A percentile compares a stretch with the other conserved stretches of the same genome.
phyloP scores from a whole-genome alignment of 2,329 filamentous ascomycete genomes.

The Leptoxyphium fumago region DNA sequence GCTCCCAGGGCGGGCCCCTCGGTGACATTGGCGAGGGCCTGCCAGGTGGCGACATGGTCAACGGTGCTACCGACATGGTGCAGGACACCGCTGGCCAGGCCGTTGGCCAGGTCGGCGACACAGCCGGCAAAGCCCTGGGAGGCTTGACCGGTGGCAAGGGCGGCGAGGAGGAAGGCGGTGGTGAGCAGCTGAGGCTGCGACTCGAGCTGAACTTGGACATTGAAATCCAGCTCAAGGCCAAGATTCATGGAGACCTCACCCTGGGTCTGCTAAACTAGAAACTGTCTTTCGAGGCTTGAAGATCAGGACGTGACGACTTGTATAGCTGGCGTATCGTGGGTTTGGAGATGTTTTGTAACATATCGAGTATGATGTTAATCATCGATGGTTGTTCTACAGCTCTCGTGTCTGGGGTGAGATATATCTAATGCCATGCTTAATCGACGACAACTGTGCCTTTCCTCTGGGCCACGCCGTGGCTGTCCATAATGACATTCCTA shows the following conservation, averaged over 20 bases:
- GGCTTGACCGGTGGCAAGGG: constrained; percentile 27
- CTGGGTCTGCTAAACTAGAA: constrained; percentile 32
- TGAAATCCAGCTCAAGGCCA: constrained; percentile 49
- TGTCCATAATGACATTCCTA: no score
- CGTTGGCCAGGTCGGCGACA: constrained; percentile 29
- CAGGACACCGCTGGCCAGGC: constrained; percentile 37
- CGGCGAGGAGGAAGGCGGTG: constrained; percentile 21
- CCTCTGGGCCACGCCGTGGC: no score
- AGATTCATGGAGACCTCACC: constrained; percentile 50
- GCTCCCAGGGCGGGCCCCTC: constrained; percentile 33
- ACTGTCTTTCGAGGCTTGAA: not conserved
- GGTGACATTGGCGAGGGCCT: constrained; percentile 41
- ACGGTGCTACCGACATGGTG: constrained; percentile 40
- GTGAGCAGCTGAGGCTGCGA: constrained; percentile 40
- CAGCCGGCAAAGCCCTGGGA: constrained; percentile 31
- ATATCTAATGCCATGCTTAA: not conserved
- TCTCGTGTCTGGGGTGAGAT: not conserved
- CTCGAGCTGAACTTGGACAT: constrained; percentile 48
- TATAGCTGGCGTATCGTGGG: not conserved
- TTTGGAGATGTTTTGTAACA: not conserved
- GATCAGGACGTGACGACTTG: not conserved
- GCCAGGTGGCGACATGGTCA: constrained; percentile 37
- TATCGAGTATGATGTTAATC: not conserved
- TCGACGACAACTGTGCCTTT: no score
- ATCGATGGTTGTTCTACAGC: not conserved